phyloP scores from a whole-genome alignment of 148 eudicot species.

The Diospyros lotus region DNA sequence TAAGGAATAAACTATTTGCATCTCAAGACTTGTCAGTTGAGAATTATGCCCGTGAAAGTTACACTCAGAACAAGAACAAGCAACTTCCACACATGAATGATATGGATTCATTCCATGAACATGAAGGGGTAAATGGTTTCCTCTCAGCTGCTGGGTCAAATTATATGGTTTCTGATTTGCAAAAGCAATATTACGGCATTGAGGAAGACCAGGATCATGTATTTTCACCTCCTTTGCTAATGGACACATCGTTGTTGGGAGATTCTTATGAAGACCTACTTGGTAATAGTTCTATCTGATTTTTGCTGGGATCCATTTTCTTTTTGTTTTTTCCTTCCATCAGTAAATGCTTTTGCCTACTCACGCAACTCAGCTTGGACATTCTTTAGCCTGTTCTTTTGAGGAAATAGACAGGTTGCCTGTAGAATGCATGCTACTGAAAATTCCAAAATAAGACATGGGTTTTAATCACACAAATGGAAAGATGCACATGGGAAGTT shows the following conservation, averaged over 20 bases:
- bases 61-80: conserved; percentile 43
- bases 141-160: conserved; percentile 62
- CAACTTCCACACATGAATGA: conserved; percentile 47
- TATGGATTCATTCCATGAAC: conserved; percentile 55
- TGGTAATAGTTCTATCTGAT: conserved; percentile 39
- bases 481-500: neutral
- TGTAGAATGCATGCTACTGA: neutral
- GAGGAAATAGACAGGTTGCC: neutral
- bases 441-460: neutral
- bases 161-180: conserved; percentile 59
- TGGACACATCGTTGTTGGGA: conserved; percentile 73
- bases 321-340: neutral
- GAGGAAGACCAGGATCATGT: conserved; percentile 77
- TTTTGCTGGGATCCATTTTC: conserved; percentile 1
- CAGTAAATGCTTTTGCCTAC: neutral
- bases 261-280: conserved; percentile 92
- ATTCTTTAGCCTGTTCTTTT: neutral
- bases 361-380: neutral
- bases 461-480: neutral
- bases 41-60: conserved; percentile 34
- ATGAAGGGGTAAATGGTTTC: conserved; percentile 57
- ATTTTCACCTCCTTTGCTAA: conserved; percentile 85
- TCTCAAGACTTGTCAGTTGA: conserved; percentile 54
- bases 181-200: conserved; percentile 54
- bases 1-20: conserved; percentile 44